phyloP scores from a whole-genome alignment of 1,284 basidiomycete species.

The Ceratorhiza oryzae-sativae region DNA sequence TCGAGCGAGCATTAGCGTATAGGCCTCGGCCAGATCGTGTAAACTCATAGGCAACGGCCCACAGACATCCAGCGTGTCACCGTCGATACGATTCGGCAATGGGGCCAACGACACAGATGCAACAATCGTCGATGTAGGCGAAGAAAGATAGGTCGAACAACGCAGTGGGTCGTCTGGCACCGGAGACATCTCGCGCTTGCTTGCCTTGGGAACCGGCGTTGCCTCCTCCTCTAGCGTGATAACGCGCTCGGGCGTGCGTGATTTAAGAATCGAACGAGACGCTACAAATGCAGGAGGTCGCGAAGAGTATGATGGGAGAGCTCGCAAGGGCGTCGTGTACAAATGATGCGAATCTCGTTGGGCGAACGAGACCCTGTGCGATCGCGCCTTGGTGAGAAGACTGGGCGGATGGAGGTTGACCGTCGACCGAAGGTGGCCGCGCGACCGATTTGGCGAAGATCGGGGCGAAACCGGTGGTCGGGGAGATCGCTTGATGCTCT shows the following conservation, averaged over 20 bases:
- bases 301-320: slow-evolving; percentile 23
- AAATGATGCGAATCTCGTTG: slow-evolving; percentile 28
- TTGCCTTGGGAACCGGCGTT: slow-evolving; percentile 49
- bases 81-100: slow-evolving; percentile 45
- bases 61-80: slow-evolving; percentile 8
- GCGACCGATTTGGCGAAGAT: slow-evolving; percentile 16
- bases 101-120: slow-evolving; percentile 49
- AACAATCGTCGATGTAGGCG: slow-evolving; percentile 66
- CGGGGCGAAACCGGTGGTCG: slow-evolving; percentile 20
- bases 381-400: slow-evolving; percentile 12
- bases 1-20: slow-evolving; percentile 69
- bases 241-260: slow-evolving; percentile 48
- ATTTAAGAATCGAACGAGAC: slow-evolving; percentile 67
- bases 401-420: slow-evolving; percentile 27
- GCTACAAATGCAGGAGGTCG: slow-evolving; percentile 8
- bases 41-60: slow-evolving; percentile 48
- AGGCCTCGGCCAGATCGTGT: slow-evolving; percentile 70
- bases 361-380: slow-evolving; percentile 27
- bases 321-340: slow-evolving; percentile 22
- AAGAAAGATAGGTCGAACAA: slow-evolving; percentile 66
- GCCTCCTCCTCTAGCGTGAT: background rate
- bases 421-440: slow-evolving; percentile 13
- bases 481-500: slow-evolving; percentile 6
- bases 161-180: slow-evolving; percentile 71
- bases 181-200: slow-evolving; percentile 68